Base-by-base conservation (phyloP, 345 rosid genomes). In the Melastoma malabathricum region DNA sequence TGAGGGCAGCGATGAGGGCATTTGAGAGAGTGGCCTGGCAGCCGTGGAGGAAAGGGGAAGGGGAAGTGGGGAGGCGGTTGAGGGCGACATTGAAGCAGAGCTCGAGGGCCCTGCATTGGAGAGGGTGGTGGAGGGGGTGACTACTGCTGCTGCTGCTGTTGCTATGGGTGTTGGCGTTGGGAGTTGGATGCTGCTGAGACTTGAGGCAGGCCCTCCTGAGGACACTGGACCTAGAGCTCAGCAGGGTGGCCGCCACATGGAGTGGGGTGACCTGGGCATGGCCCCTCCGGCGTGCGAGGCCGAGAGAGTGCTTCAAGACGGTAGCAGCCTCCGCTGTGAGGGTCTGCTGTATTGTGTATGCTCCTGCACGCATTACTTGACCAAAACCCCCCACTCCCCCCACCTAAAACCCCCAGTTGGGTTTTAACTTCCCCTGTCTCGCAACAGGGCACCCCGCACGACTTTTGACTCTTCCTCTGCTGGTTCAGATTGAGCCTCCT, bases 301-400 rank as follows among this genome's bases (percentile, higher is more conserved):
- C 67, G 8, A 89, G 95, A 69, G 95, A 89, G 69, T 89, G 93
- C 92, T 83, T 85, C 84, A 89, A 56, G 8, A 71, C 85, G 60
- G 95, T 80, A 81, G 95, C 97, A 77, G 93, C 97, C 93, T 89
- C 97, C 38, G 86, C 64, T 51, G 95, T 80, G 74, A 89, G 97
- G 79, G 93, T 85, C 85, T 89, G 95, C 79, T 85, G 95, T 52
- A 75, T 84, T 63, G 97, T 76, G 68, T 81, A 80, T 64, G 75
- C 81, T 70, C 93, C 95, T 77, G 94, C 76, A 71, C 97, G 92
- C 97, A 88, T 88, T 68, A 82, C 93, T 75, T 75, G 64, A 52
- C 69, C 44, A 58, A 69, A 70, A 68, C 72, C 80, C 75, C 51
- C 72, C 77, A 68, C 67, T 81, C 75, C 70, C 49, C 38, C 77